A percentile compares a stretch with the other conserved stretches of the same genome.
Evolutionary conservation across 2,329 filamentous ascomycete species (phyloP).

Genomic region (Colletotrichum acutatum): DNA sequence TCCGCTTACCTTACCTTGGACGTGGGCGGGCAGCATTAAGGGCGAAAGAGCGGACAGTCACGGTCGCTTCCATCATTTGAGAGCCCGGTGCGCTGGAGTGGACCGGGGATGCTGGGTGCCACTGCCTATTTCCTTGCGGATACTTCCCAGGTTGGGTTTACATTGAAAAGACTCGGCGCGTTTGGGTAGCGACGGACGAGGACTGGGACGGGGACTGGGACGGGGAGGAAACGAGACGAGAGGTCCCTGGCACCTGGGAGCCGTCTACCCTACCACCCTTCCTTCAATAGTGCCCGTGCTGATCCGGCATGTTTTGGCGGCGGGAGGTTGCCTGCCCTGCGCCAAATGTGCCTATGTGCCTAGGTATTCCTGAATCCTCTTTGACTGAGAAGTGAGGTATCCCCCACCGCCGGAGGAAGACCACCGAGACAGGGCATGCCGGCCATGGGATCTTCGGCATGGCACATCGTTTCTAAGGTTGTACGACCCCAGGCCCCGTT

Average conservation of each 20-base stretch:
- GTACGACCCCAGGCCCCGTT: neutral
- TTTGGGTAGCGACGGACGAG: neutral
- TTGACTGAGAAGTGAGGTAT: no score
- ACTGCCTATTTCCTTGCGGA: no score
- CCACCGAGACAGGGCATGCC: neutral
- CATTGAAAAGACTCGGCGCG: neutral
- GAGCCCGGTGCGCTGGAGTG: neutral
- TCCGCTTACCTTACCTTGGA: neutral
- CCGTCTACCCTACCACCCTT: neutral
- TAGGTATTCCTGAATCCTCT: no score
- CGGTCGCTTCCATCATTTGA: neutral
- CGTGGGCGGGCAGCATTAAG: neutral
- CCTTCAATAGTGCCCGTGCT: neutral
- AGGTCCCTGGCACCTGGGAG: neutral
- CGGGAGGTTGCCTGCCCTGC: neutral
- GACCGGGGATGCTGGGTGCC: neutral
- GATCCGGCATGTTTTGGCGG: neutral
- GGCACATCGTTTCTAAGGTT: neutral
- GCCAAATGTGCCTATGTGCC: no score
- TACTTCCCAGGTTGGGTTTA: neutral
- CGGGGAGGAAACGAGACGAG: neutral
- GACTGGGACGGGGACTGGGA: no score
- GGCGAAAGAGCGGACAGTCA: neutral
- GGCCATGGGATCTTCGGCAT: neutral
- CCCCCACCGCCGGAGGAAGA: neutral